Percentiles rank a stretch among this genome's conserved stretches.
Conservation (phyloP, 139 green algal species). For the Coelastrella sp. region DNA sequence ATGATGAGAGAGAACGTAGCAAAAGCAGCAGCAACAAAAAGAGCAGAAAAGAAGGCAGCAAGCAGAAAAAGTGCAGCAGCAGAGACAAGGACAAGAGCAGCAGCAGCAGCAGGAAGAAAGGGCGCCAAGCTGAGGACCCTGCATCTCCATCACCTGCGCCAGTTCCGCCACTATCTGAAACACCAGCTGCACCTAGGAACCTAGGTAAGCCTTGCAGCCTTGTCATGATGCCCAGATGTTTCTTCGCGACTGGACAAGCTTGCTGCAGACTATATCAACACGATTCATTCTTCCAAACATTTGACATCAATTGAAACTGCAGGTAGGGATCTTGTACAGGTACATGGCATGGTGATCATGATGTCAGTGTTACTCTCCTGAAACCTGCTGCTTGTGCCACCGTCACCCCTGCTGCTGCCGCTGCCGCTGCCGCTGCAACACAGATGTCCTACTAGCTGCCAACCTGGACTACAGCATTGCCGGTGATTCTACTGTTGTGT, state of each 20-base stretch:
- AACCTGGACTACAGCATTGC: constrained; percentile 22
- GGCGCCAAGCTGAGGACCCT: too few relatives aligned
- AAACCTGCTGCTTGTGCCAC: neutral
- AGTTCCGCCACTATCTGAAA: too few relatives aligned
- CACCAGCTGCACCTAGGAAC: too few relatives aligned
- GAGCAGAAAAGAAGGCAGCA: neutral
- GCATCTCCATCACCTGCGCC: too few relatives aligned
- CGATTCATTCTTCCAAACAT: neutral
- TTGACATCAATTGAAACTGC: neutral
- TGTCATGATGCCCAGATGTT: too few relatives aligned
- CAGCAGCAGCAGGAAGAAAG: too few relatives aligned
- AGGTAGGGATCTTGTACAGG: neutral
- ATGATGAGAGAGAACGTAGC: neutral
- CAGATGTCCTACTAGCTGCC: constrained; percentile 19
- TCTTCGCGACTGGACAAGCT: too few relatives aligned
- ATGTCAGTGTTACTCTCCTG: neutral
- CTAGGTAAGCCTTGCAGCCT: too few relatives aligned
- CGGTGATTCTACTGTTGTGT: neutral
- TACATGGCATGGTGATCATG: neutral
- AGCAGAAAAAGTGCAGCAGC: neutral
- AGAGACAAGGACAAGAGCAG: too few relatives aligned
- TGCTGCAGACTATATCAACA: too few relatives aligned
- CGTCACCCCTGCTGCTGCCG: neutral
- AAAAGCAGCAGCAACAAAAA: neutral
- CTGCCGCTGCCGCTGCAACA: constrained; percentile 8